Evolutionary conservation across 2,329 filamentous ascomycete species (phyloP).

Genomic region (Rhynchosporium agropyri): DNA sequence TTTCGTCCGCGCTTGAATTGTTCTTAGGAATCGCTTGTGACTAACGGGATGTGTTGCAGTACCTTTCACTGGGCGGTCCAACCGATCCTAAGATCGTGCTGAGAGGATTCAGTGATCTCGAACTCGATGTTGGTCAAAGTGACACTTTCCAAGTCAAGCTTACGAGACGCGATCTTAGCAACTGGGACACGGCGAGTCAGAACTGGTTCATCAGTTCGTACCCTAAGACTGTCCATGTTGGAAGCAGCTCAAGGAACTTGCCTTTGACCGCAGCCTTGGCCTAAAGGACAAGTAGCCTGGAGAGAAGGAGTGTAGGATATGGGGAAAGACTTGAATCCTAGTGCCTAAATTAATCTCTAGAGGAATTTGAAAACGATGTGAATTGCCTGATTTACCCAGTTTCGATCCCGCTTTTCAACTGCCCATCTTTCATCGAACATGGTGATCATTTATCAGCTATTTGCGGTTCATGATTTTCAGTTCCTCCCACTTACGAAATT

Average conservation of each 20-base stretch:
- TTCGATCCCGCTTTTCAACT: no score
- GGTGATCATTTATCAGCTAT: no score
- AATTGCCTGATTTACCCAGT: no score
- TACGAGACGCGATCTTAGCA: constrained; percentile 80
- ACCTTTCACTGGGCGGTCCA: constrained; percentile 78
- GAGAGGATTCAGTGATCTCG: constrained; percentile 79
- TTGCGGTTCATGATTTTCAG: no score
- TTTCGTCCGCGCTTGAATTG: background rate
- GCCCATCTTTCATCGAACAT: no score
- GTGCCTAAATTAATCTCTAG: no score
- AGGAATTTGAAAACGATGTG: no score
- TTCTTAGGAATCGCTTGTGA: background rate
- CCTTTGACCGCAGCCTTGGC: constrained; percentile 24
- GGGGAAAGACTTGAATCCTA: no score
- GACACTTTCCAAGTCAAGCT: constrained; percentile 68
- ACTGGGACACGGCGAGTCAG: constrained; percentile 78
- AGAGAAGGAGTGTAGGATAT: background rate
- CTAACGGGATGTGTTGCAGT: constrained; percentile 48
- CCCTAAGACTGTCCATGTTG: constrained; percentile 41
- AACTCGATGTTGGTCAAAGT: constrained; percentile 67
- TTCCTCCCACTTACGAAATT: no score
- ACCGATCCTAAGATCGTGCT: constrained; percentile 69
- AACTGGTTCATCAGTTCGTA: constrained; percentile 68
- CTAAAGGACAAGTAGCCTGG: background rate
- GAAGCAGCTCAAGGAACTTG: constrained; percentile 37